phyloP scores from a whole-genome alignment of 2,329 filamentous ascomycete genomes.

The Ophiostoma sp. region DNA sequence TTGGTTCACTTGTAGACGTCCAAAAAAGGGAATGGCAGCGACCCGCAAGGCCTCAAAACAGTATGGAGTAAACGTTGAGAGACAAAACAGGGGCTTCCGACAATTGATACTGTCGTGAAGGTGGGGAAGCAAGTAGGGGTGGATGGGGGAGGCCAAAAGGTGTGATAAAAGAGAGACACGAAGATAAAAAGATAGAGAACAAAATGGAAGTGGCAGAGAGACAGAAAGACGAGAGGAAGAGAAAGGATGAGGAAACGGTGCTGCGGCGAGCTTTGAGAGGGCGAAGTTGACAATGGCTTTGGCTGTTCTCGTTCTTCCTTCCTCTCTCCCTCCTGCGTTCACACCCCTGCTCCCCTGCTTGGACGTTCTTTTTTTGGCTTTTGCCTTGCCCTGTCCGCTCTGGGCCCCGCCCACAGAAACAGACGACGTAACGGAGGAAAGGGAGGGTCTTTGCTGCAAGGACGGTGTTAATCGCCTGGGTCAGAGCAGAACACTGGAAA shows the following conservation, averaged over 20 bases:
- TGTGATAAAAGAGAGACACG: neutral
- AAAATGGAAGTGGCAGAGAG: neutral
- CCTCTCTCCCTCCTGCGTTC: neutral
- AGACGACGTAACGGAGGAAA: neutral
- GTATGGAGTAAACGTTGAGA: neutral
- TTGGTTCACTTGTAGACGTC: conserved; percentile 1
- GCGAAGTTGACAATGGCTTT: conserved; percentile 4
- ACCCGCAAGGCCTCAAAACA: conserved; percentile 1
- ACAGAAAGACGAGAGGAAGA: neutral
- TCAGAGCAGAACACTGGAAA: neutral
- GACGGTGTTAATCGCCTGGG: neutral
- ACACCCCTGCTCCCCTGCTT: neutral
- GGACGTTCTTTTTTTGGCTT: neutral
- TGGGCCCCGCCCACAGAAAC: conserved; percentile 1
- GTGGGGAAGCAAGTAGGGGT: neutral
- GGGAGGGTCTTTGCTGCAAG: neutral
- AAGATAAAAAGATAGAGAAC: neutral
- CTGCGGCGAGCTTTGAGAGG: neutral
- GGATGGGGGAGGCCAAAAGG: too few relatives aligned
- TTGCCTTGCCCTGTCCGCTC: neutral
- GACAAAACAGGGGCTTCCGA: conserved; percentile 8
- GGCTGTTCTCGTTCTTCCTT: neutral
- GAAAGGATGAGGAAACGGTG: neutral
- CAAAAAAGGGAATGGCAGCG: conserved; percentile 10
- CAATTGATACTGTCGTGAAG: conserved; percentile 7